Conservation (phyloP, 2,329 filamentous ascomycete species). For the Camillea tinctor region DNA sequence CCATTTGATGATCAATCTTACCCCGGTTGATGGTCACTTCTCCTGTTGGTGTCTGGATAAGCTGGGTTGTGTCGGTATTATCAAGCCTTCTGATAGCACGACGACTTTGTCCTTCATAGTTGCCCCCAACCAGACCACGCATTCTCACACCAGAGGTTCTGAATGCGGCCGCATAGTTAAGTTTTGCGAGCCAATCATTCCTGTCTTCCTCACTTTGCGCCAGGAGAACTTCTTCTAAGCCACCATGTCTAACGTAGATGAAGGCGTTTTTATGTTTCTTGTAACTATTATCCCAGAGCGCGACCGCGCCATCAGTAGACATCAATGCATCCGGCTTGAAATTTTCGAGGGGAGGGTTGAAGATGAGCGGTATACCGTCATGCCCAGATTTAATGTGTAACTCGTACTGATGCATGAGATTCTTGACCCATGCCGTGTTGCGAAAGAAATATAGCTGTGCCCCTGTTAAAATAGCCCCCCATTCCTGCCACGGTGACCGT, state of each 20-base stretch:
- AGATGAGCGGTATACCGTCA: conserved; percentile 75
- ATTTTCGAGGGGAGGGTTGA: conserved; percentile 83
- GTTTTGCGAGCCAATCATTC: conserved; percentile 94
- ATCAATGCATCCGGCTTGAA: conserved; percentile 95
- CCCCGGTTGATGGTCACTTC: conserved; percentile 72
- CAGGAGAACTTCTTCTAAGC: conserved; percentile 84
- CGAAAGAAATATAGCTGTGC: conserved; percentile 96
- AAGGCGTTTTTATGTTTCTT: conserved; percentile 97
- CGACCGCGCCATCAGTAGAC: conserved; percentile 90
- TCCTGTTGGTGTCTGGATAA: conserved; percentile 68
- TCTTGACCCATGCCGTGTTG: conserved; percentile 90
- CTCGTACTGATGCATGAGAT: conserved; percentile 84
- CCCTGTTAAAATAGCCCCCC: conserved; percentile 95
- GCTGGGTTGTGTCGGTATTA: conserved; percentile 56
- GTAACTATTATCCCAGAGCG: conserved; percentile 80
- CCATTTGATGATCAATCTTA: conserved; percentile 76
- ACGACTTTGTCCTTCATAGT: conserved; percentile 78
- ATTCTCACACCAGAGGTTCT: conserved; percentile 88
- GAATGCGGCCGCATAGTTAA: conserved; percentile 96
- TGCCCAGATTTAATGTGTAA: conserved; percentile 75
- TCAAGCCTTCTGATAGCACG: conserved; percentile 72
- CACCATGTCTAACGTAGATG: conserved; percentile 81
- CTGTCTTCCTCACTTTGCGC: conserved; percentile 88
- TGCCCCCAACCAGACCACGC: conserved; percentile 79
- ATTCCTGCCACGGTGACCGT: conserved; percentile 96